phyloP scores from a whole-genome alignment of 352 stramenopile species.

The Phytophthora pisi region DNA sequence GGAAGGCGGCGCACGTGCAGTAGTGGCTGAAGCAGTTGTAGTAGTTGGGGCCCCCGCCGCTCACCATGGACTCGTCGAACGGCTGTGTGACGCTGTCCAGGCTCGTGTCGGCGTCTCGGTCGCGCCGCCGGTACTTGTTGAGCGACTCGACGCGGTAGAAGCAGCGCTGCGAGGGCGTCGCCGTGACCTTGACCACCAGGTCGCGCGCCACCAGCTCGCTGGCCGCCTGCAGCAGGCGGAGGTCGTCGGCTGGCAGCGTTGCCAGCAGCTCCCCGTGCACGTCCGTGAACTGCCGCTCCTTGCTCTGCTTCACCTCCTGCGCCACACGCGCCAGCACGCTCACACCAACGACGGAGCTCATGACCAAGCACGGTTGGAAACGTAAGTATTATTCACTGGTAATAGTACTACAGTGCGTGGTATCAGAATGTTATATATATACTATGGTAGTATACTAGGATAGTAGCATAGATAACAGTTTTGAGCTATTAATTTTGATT shows the following conservation, averaged over 20 bases:
- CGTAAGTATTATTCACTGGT: no score
- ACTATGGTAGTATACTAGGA: no score
- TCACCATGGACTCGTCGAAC: constrained; percentile 49
- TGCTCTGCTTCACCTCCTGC: constrained; percentile 47
- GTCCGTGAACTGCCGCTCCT: constrained; percentile 33
- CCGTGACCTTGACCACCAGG: constrained; percentile 53
- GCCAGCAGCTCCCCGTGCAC: constrained; percentile 59
- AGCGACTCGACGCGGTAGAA: constrained; percentile 79
- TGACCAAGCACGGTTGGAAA: neutral
- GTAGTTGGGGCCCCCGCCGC: constrained; percentile 56
- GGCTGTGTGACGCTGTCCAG: constrained; percentile 40
- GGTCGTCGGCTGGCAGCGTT: constrained; percentile 39
- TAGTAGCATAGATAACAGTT: neutral
- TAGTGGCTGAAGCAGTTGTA: constrained; percentile 82
- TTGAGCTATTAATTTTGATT: no score
- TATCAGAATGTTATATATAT: no score
- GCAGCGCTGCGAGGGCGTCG: constrained; percentile 46
- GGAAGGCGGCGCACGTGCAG: constrained; percentile 66
- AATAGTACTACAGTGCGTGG: no score
- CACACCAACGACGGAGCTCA: constrained; percentile 33
- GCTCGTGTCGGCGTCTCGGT: constrained; percentile 17
- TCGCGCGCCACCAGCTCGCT: constrained; percentile 57
- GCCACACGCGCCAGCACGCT: constrained; percentile 55
- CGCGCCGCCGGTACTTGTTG: constrained; percentile 49
- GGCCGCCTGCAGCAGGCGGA: constrained; percentile 57